Conservation (phyloP, 73 alveolate species). For the Paraurostyla sp. region DNA sequence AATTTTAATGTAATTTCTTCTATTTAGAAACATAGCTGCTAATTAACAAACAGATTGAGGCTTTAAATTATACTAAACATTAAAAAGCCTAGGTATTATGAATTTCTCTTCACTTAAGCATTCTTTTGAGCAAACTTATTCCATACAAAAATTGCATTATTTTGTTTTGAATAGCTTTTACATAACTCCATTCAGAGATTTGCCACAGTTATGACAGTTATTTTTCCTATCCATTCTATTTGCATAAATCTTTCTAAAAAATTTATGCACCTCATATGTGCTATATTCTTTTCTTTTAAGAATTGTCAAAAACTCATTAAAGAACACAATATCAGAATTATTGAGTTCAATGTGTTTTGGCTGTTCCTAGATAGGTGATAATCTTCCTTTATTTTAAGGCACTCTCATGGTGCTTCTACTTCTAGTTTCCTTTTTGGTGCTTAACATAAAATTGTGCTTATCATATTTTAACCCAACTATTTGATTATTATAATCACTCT, state of each 20-base stretch:
- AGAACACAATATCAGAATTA: neutral
- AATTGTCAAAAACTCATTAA: neutral
- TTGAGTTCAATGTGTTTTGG: neutral
- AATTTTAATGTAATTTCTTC: constrained; percentile 9
- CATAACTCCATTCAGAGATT: neutral
- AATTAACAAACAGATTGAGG: neutral
- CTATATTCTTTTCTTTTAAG: constrained; percentile 16
- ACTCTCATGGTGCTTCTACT: neutral
- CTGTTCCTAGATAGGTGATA: no score
- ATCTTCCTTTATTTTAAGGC: no score
- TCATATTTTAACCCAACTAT: neutral
- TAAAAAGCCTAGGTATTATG: constrained; percentile 29
- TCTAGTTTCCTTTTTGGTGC: neutral
- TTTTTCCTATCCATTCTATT: neutral
- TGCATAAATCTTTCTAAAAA: neutral
- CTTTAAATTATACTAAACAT: neutral
- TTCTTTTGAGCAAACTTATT: constrained; percentile 24
- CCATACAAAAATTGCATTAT: constrained; percentile 31
- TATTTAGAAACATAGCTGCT: neutral
- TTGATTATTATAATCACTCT: neutral
- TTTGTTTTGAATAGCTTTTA: neutral
- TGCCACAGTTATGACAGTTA: constrained; percentile 25
- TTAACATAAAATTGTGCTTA: neutral
- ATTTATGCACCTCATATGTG: constrained; percentile 7
- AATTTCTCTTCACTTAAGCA: constrained; percentile 27